phyloP scores from a whole-genome alignment of 2,329 filamentous ascomycete genomes.

The Penicillium corylophilum region DNA sequence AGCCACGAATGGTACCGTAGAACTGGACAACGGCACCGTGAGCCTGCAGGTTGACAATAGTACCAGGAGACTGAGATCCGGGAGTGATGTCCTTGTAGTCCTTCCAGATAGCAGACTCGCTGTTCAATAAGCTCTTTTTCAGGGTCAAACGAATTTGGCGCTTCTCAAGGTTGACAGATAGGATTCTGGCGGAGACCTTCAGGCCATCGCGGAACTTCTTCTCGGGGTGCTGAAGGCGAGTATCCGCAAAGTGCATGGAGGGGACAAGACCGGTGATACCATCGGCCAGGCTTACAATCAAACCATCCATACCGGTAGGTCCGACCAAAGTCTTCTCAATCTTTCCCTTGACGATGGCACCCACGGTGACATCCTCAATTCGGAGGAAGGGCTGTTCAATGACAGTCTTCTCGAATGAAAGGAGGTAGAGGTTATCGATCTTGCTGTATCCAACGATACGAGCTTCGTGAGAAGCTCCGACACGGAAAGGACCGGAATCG shows the following conservation, averaged over 20 bases:
- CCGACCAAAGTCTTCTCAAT: slow-evolving; percentile 83
- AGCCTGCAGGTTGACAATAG: slow-evolving; percentile 75
- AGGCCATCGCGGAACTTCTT: slow-evolving; percentile 91
- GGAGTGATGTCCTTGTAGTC: slow-evolving; percentile 71
- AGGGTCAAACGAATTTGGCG: slow-evolving; percentile 81
- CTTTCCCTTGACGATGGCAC: slow-evolving; percentile 74
- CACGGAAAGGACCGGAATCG: slow-evolving; percentile 72
- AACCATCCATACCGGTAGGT: slow-evolving; percentile 71
- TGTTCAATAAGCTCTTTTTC: slow-evolving; percentile 93
- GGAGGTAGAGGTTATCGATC: slow-evolving; percentile 78
- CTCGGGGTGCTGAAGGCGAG: slow-evolving; percentile 85
- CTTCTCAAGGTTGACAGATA: slow-evolving; percentile 74
- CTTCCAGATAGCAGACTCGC: slow-evolving; percentile 75
- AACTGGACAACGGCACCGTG: slow-evolving; percentile 89
- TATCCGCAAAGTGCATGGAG: slow-evolving; percentile 84
- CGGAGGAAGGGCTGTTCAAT: slow-evolving; percentile 86
- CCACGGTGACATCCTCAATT: slow-evolving; percentile 84
- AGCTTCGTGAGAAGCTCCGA: slow-evolving; percentile 74
- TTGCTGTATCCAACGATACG: slow-evolving; percentile 84
- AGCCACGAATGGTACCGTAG: slow-evolving; percentile 79
- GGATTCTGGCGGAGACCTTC: slow-evolving; percentile 78
- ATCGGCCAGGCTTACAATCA: slow-evolving; percentile 81
- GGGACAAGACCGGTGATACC: slow-evolving; percentile 87
- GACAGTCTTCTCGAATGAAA: slow-evolving; percentile 79
- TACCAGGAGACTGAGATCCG: slow-evolving; percentile 79